These are phyloP conservation scores for Alternaria triticina DNA, from an alignment of 2,329 filamentous ascomycete genomes.

Conservation along the genomic window DNA sequence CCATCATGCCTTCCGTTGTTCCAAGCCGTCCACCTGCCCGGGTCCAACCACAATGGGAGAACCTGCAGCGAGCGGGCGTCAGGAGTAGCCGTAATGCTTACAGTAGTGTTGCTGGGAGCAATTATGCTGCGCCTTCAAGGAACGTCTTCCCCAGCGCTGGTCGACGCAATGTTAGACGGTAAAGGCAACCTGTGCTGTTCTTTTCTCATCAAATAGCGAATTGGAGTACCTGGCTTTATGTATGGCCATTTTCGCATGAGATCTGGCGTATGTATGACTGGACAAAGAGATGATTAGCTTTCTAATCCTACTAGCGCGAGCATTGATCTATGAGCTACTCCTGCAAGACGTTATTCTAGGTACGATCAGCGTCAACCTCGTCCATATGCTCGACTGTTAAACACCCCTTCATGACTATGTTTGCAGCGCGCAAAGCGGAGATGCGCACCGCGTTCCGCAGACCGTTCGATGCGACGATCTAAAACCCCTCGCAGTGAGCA, in stretches of 20 bases:
- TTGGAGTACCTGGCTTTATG: background rate
- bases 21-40: conserved; percentile 15
- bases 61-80: conserved; percentile 27
- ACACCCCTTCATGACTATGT: background rate
- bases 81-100: conserved; percentile 29
- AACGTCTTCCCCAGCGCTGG: conserved; percentile 13
- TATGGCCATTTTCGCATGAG: background rate
- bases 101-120: background rate
- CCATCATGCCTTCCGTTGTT: conserved; percentile 24
- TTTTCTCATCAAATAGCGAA: background rate
- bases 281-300: background rate
- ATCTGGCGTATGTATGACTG: background rate
- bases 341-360: background rate
- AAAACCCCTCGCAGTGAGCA: background rate
- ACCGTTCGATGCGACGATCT: background rate
- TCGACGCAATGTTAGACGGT: conserved; percentile 32
- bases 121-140: conserved; percentile 5
- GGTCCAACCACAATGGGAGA: conserved; percentile 22
- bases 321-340: background rate
- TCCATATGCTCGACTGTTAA: background rate
- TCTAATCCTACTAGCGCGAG: background rate
- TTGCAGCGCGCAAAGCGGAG: background rate
- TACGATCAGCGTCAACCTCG: background rate
- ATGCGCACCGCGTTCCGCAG: background rate
- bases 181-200: background rate